These are phyloP conservation scores for Irpex lacteus DNA, from an alignment of 1,284 basidiomycete species.

Conservation along the genomic window DNA sequence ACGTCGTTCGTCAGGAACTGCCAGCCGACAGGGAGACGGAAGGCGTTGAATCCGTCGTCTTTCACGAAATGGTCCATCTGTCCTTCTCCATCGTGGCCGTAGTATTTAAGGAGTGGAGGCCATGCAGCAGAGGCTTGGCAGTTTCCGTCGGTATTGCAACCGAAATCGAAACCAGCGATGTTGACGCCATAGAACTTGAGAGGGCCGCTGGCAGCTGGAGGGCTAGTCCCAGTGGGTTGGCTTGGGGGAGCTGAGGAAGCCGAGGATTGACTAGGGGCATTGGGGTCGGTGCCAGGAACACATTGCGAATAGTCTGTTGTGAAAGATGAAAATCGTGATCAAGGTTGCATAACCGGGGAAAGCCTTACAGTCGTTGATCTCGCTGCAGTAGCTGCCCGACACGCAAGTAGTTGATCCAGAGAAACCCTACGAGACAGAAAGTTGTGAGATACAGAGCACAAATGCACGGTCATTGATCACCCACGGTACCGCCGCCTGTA, in stretches of 20 bases:
- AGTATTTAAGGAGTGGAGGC: conserved; percentile 44
- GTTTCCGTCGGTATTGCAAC: conserved; percentile 40
- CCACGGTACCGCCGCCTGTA: conserved; percentile 24
- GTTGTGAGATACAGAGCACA: background rate
- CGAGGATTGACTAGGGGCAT: conserved; percentile 1
- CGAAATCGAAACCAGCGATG: conserved; percentile 49
- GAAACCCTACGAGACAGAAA: conserved; percentile 29
- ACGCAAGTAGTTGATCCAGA: conserved; percentile 39
- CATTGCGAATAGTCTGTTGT: conserved; percentile 29
- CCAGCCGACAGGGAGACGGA: conserved; percentile 55
- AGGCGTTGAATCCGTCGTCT: conserved; percentile 47
- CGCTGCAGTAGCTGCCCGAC: conserved; percentile 32
- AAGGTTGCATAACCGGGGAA: background rate
- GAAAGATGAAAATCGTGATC: background rate
- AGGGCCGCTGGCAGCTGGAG: conserved; percentile 19
- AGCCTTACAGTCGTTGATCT: conserved; percentile 22
- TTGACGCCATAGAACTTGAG: conserved; percentile 36
- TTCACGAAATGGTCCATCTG: conserved; percentile 59
- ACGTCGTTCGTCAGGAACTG: conserved; percentile 48
- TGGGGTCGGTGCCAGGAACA: conserved; percentile 22
- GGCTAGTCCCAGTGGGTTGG: conserved; percentile 10
- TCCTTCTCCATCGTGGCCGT: conserved; percentile 44
- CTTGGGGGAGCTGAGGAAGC: conserved; percentile 6
- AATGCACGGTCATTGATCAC: background rate
- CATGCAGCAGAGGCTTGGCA: conserved; percentile 39